Evolutionary conservation across 805 yeast genomes (phyloP).

Genomic region (Suhomyces faveliae): DNA sequence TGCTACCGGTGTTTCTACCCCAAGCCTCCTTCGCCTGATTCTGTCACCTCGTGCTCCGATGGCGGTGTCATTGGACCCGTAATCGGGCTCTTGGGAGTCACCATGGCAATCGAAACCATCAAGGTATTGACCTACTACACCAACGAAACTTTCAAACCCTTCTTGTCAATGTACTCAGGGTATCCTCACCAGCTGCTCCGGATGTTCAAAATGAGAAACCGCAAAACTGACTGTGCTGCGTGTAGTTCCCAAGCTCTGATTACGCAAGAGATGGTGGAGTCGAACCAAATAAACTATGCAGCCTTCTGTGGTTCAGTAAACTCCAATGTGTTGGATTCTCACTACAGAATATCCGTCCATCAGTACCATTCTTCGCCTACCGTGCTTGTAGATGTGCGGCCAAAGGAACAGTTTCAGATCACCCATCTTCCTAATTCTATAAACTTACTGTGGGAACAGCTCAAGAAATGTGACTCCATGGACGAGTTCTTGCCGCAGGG

Average conservation of each 20-base stretch:
- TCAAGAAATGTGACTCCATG: constrained; percentile 25
- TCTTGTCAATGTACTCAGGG: constrained; percentile 65
- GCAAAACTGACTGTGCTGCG: constrained; percentile 56
- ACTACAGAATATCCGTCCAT: constrained; percentile 48
- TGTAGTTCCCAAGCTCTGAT: constrained; percentile 61
- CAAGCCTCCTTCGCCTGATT: constrained; percentile 78
- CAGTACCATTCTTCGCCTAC: constrained; percentile 24
- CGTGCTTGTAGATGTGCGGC: constrained; percentile 74
- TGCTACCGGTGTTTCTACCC: constrained; percentile 96
- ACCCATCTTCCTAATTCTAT: constrained; percentile 57
- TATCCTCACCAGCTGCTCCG: constrained; percentile 66
- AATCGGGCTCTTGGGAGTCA: constrained; percentile 85
- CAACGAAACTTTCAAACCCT: constrained; percentile 58
- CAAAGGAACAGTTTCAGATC: constrained; percentile 70
- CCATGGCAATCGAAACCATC: constrained; percentile 87
- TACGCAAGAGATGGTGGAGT: constrained; percentile 44
- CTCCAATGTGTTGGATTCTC: constrained; percentile 43
- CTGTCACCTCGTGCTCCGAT: constrained; percentile 83
- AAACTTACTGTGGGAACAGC: constrained; percentile 61
- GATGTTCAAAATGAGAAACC: constrained; percentile 75
- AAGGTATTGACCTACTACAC: constrained; percentile 63
- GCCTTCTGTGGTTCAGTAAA: constrained; percentile 71
- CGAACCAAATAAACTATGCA: constrained; percentile 56
- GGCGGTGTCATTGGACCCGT: constrained; percentile 96
- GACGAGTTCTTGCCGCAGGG: constrained; percentile 16